A percentile compares a stretch with the other conserved stretches of the same genome.
Conservation (phyloP, 2,329 filamentous ascomycete species). For the Herpomyces periplanetae region DNA sequence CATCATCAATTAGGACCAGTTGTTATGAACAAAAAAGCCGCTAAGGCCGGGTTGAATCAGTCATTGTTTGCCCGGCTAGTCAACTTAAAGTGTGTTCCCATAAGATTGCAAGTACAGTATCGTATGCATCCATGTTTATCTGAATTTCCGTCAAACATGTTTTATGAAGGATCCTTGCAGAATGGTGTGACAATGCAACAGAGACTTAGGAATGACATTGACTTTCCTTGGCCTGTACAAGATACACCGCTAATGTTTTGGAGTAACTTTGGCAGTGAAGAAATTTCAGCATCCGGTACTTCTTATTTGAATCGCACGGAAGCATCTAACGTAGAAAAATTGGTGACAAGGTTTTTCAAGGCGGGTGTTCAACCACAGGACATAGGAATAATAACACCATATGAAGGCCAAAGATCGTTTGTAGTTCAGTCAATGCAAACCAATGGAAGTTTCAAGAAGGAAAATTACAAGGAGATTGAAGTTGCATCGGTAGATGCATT, state of each 20-base stretch:
- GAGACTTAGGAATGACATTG: constrained; percentile 58
- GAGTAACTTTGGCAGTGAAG: constrained; percentile 87
- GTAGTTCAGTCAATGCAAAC: constrained; percentile 99
- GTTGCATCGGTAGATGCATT: constrained; percentile 95
- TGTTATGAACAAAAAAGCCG: constrained; percentile 99
- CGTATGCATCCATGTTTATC: constrained; percentile 96
- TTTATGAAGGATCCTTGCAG: constrained; percentile 85
- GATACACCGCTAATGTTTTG: constrained; percentile 99
- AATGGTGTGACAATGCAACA: constrained; percentile 76
- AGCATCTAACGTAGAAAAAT: constrained; percentile 88
- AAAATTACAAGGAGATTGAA: constrained; percentile 91
- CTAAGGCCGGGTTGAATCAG: constrained; percentile 84
- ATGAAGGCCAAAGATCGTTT: constrained; percentile 90
- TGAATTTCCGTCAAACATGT: constrained; percentile 96
- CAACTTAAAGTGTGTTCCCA: constrained; percentile 55
- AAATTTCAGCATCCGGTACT: constrained; percentile 86
- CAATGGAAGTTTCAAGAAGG: constrained; percentile 85
- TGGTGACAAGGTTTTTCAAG: constrained; percentile 93
- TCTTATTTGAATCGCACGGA: constrained; percentile 94
- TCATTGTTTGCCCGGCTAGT: constrained; percentile 93
- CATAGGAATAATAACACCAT: constrained; percentile 92
- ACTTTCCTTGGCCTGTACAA: constrained; percentile 82
- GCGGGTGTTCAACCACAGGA: constrained; percentile 71
- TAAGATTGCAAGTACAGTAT: constrained; percentile 81
- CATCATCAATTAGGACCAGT: constrained; percentile 92